Percentiles rank a stretch among this genome's conserved stretches.
Conservation (phyloP, 345 rosid genomes). For the Citrus mangshanensis region DNA sequence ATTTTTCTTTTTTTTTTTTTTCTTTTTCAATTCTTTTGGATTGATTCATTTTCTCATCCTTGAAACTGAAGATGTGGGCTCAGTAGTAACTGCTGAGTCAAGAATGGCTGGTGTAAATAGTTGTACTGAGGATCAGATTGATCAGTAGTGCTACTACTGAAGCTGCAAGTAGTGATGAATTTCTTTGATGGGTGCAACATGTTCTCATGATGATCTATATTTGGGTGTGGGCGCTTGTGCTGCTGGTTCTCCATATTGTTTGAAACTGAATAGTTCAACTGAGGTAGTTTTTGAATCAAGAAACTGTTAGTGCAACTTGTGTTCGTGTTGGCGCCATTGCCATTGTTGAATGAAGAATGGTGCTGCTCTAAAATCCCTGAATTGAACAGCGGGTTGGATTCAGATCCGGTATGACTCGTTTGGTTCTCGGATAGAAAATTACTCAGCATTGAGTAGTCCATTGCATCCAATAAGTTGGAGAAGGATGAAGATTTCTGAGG, state of each 20-base stretch:
- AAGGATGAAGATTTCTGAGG: slow-evolving; percentile 74
- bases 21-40: background rate
- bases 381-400: slow-evolving; percentile 25
- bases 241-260: slow-evolving; percentile 15
- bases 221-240: slow-evolving; percentile 50
- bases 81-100: slow-evolving; percentile 51
- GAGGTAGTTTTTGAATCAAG: slow-evolving; percentile 56
- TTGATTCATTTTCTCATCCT: slow-evolving; percentile 26
- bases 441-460: slow-evolving; percentile 62
- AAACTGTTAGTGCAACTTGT: slow-evolving; percentile 15
- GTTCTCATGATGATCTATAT: slow-evolving; percentile 35
- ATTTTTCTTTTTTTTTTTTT: background rate
- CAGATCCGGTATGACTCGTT: slow-evolving; percentile 29
- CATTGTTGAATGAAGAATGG: slow-evolving; percentile 12
- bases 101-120: slow-evolving; percentile 42
- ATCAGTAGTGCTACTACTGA: slow-evolving; percentile 33
- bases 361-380: slow-evolving; percentile 20
- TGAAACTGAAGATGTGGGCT: slow-evolving; percentile 56
- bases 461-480: slow-evolving; percentile 70
- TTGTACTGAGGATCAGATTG: slow-evolving; percentile 43
- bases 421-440: slow-evolving; percentile 56
- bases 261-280: slow-evolving; percentile 37
- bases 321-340: slow-evolving; percentile 13
- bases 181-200: slow-evolving; percentile 44
- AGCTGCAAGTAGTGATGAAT: slow-evolving; percentile 40